Base-by-base conservation (phyloP, 2,329 filamentous ascomycete species). In the Leptographium flavum region DNA sequence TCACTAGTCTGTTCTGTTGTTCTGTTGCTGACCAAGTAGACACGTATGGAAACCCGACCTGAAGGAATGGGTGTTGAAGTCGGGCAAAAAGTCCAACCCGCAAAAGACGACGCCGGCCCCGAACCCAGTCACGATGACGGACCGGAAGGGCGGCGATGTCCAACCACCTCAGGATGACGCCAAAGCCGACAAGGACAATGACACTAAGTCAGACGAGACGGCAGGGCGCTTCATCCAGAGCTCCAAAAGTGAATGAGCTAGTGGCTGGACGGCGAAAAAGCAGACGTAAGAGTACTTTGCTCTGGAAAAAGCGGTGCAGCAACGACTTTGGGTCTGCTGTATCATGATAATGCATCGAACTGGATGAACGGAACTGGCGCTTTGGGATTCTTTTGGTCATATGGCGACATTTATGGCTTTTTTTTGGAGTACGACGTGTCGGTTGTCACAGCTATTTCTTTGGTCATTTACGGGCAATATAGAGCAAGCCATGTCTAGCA, bases 31-130 rank as follows among this genome's bases (percentile, higher is more conserved):
- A 51, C 36, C 11, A 31, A 28, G 32, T 47, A 81, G 79, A 21
- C 79, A 83, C 56, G 61, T 59, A 30, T 83, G 79, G 78, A 61
- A 73, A 38, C 62, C 71, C 4, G 65, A 72, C 22, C 58, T 65
- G 38, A 77, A 75, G 55, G 68, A 76, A 52, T 83, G 79, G 79
- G 40, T 50, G 17, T 50, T 45, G 45, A 49, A 17, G 6, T 15
- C 21, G n/a, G 30, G 40, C 30, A 35, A 42, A n/a, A 27, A 27
- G 14, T 23, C 25, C 3, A 17, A 22, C 1, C 11, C 19, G 5
- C 23, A 9, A 3, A 14, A 40, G n/a, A 40, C 39, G 27, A 31
- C n/a, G 3, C 35, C 35, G 35, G 11, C 14, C 1, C 21, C 4
- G 35, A 37, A 37, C 14, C 35, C 35, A 4, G 35, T 37, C 21